Conservation (phyloP, 805 yeast genomes). For the Monosporozyma servazzii region DNA sequence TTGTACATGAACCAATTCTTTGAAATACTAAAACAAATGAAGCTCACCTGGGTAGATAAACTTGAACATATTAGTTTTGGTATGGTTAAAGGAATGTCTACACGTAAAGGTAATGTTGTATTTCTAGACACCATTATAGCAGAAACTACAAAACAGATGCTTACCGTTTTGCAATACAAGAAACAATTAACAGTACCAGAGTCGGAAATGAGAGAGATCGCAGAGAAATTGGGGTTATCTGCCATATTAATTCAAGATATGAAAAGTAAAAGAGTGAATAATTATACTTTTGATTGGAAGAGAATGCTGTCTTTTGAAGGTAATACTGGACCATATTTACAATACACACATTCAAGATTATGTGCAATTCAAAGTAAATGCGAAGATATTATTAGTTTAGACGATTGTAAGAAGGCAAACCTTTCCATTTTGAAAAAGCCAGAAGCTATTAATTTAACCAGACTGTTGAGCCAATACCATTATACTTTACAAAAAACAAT, state of each 20-base stretch:
- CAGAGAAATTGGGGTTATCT: slow-evolving; percentile 90
- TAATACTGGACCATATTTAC: slow-evolving; percentile 98
- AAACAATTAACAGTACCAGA: slow-evolving; percentile 85
- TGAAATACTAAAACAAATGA: slow-evolving; percentile 86
- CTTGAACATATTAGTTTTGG: slow-evolving; percentile 88
- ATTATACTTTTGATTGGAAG: slow-evolving; percentile 94
- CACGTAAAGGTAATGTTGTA: slow-evolving; percentile 98
- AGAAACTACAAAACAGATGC: slow-evolving; percentile 90
- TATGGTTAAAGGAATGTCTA: slow-evolving; percentile 97
- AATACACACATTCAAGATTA: slow-evolving; percentile 95
- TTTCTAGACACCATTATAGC: slow-evolving; percentile 88
- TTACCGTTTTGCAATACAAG: slow-evolving; percentile 75
- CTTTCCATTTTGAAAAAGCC: slow-evolving; percentile 58
- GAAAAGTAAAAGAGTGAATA: slow-evolving; percentile 94
- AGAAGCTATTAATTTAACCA: slow-evolving; percentile 58
- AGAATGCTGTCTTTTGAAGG: slow-evolving; percentile 98
- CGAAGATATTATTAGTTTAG: slow-evolving; percentile 34
- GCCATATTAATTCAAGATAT: slow-evolving; percentile 99
- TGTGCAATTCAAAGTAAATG: slow-evolving; percentile 90
- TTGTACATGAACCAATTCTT: slow-evolving; percentile 89
- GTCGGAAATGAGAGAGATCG: slow-evolving; percentile 75
- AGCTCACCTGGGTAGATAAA: slow-evolving; percentile 73
- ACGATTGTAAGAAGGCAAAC: slow-evolving; percentile 41
- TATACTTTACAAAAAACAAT: slow-evolving; percentile 77
- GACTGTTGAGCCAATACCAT: slow-evolving; percentile 83